Percentiles rank a stretch among this genome's conserved stretches.
Evolutionary conservation across 352 stramenopile species (phyloP).

Genomic region (Phytophthora megakarya): DNA sequence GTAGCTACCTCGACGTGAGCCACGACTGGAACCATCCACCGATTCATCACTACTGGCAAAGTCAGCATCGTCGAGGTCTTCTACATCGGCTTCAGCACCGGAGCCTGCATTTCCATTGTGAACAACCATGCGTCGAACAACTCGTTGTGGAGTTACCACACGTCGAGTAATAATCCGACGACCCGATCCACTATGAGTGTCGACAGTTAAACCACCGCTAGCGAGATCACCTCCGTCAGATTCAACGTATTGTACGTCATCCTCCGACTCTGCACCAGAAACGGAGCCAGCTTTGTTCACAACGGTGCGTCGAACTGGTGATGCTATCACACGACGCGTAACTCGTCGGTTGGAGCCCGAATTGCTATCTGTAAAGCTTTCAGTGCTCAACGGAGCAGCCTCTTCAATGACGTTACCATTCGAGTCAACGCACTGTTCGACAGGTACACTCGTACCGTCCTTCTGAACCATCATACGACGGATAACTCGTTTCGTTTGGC

Average conservation of each 20-base stretch:
- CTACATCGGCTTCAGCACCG: slow-evolving; percentile 5
- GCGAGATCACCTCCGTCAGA: background rate
- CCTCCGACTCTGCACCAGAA: slow-evolving; percentile 26
- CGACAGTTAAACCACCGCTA: slow-evolving; percentile 10
- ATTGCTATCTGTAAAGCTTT: slow-evolving; percentile 27
- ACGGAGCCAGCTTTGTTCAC: slow-evolving; percentile 21
- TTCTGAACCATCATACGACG: slow-evolving; percentile 21
- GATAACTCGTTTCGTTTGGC: slow-evolving; percentile 23
- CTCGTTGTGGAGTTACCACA: slow-evolving; percentile 34
- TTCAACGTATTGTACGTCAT: slow-evolving; percentile 19
- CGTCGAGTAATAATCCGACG: slow-evolving; percentile 31
- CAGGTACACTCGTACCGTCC: slow-evolving; percentile 20
- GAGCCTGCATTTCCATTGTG: slow-evolving; percentile 17
- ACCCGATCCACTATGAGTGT: slow-evolving; percentile 10
- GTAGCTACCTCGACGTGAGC: slow-evolving; percentile 11
- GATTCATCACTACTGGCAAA: slow-evolving; percentile 25
- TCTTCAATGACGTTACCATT: slow-evolving; percentile 21
- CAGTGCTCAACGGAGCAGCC: slow-evolving; percentile 5
- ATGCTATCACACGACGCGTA: slow-evolving; percentile 30
- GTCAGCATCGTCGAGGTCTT: slow-evolving; percentile 25
- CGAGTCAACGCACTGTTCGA: slow-evolving; percentile 22
- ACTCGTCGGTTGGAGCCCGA: slow-evolving; percentile 27
- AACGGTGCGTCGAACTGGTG: slow-evolving; percentile 19
- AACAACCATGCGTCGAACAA: slow-evolving; percentile 30
- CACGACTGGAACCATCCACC: slow-evolving; percentile 20